These are phyloP conservation scores for Debaryomyces maramus DNA, from an alignment of 805 yeast genomes.

Conservation along the genomic window DNA sequence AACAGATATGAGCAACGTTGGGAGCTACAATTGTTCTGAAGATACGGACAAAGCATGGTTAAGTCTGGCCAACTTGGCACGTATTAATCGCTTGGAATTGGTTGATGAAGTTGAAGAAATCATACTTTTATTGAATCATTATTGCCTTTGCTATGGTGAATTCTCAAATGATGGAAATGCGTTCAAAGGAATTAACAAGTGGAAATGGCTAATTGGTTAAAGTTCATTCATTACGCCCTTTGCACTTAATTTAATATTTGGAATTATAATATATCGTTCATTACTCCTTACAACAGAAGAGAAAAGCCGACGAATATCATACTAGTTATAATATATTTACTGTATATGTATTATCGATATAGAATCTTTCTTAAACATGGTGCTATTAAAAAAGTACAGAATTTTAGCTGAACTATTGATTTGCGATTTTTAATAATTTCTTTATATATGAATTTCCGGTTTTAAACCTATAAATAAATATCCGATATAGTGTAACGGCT, in stretches of 20 bases:
- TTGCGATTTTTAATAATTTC: too few relatives aligned
- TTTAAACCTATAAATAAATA: too few relatives aligned
- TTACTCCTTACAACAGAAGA: too few relatives aligned
- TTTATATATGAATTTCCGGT: too few relatives aligned
- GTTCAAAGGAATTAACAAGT: constrained; percentile 11
- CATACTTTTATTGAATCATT: constrained; percentile 59
- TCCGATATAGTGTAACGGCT: constrained; percentile 56
- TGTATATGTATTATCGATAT: too few relatives aligned
- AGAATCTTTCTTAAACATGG: too few relatives aligned
- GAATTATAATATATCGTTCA: too few relatives aligned
- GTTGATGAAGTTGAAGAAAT: constrained; percentile 78
- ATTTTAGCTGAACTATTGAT: too few relatives aligned
- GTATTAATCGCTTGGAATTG: constrained; percentile 58
- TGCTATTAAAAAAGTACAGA: too few relatives aligned
- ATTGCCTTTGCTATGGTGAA: constrained; percentile 45
- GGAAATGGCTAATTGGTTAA: constrained; percentile 12
- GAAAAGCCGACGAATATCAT: too few relatives aligned
- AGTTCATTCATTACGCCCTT: neutral
- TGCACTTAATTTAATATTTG: neutral
- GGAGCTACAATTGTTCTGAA: constrained; percentile 35
- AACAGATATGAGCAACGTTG: constrained; percentile 48
- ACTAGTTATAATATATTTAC: too few relatives aligned
- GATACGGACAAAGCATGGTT: constrained; percentile 42
- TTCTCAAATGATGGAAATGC: constrained; percentile 2
- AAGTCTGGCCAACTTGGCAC: constrained; percentile 30